Percentiles rank a stretch among this genome's conserved stretches.
Conservation (phyloP, 176 grass and related monocot genomes). For the Ensete ventricosum region DNA sequence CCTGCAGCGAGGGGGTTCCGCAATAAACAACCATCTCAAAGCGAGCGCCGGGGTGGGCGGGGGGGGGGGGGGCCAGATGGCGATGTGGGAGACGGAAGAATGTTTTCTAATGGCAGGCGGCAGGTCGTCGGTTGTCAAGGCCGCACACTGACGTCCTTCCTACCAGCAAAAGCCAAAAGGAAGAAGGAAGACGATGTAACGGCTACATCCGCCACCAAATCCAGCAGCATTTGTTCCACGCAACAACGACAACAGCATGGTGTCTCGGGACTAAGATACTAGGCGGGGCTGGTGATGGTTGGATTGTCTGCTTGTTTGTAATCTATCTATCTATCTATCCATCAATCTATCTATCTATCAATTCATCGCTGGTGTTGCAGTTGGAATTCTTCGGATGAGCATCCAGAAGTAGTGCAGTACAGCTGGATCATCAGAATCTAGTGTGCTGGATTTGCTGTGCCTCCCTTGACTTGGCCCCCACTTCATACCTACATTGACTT, state of each 20-base stretch:
- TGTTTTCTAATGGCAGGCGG: constrained; percentile 6
- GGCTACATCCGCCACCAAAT: not conserved
- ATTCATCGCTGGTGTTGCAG: not conserved
- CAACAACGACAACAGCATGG: not conserved
- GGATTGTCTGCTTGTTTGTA: not conserved
- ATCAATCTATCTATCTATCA: no score
- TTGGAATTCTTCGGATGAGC: constrained; percentile 1
- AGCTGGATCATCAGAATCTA: not conserved
- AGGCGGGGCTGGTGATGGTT: not conserved
- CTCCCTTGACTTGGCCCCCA: not conserved
- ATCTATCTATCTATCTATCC: not conserved
- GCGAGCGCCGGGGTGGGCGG: not conserved
- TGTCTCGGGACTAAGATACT: not conserved
- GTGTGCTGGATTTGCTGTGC: not conserved
- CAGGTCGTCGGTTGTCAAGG: not conserved
- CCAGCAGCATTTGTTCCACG: not conserved
- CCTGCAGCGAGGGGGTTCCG: not conserved
- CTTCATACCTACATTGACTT: not conserved
- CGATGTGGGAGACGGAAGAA: not conserved
- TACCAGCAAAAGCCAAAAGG: not conserved
- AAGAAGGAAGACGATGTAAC: not conserved
- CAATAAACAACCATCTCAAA: not conserved
- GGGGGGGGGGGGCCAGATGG: no score
- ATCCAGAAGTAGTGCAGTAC: not conserved
- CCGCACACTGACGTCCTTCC: constrained; percentile 10